Evolutionary conservation across 768 basidiomycete genomes (phyloP), one percentile per base, ranked within the genome.

Genomic region (Gymnopilus dilepis): DNA sequence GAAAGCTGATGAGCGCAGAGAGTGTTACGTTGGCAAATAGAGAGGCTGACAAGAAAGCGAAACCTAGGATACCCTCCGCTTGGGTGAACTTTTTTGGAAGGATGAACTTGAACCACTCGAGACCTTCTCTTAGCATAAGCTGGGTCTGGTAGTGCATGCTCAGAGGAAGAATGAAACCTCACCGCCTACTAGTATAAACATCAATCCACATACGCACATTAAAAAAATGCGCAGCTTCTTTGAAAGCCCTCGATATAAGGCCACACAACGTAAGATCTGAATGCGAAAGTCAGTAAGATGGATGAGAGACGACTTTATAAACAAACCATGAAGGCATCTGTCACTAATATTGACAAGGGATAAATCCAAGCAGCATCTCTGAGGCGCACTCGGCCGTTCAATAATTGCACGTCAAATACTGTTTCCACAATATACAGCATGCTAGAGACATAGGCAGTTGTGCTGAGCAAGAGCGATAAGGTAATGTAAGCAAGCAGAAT

Each of bases 241-340:
- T 15, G 54, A 40, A 11, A 26, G n/a, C 5, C 54, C 28, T 19
- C 24, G 38, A 26, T 56, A 56, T 42, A 56, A 41, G 4, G n/a
- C 54, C 7, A 40, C 15, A n/a, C 54, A 56, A 22, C 54, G 54
- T 40, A 19, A 41, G n/a, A 56, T 12, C 38, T 56, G 8, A 9
- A 28, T n/a, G n/a, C n/a, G 12, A n/a, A 13, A 9, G 31, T 33
- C 9, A 11, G 22, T 17, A 17, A 28, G n/a, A 5, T n/a, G 17
- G 38, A 19, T 8, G 21, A 3, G n/a, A 24, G 30, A 56, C 8
- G 15, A 37, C 15, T 37, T 37, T 37, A 9, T 1, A 17, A 6
- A 19, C 54, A 4, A 7, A 56, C 54, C 54, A 38, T 56, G 13
- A 41, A 56, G 11, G 34, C 54, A n/a, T 56, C 54, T 6, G 37